These are phyloP conservation scores for Galerina marginata DNA, from an alignment of 768 basidiomycete genomes.

Conservation along the genomic window DNA sequence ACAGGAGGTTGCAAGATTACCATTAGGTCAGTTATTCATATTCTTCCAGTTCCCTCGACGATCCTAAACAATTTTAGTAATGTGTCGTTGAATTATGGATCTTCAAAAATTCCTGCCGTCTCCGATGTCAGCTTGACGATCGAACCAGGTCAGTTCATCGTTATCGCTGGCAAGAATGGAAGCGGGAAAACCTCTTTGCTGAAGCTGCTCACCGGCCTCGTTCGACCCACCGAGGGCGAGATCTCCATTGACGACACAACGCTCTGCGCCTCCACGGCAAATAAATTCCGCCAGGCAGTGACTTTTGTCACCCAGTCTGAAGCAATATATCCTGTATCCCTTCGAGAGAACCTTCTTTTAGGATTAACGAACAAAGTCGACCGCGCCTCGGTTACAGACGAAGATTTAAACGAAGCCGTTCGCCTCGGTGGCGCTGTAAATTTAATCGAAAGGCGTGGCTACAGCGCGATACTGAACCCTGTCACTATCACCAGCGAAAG, in stretches of 20 bases:
- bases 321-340: slow-evolving; percentile 49
- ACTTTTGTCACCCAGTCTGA: slow-evolving; percentile 57
- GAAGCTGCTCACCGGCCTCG: slow-evolving; percentile 53
- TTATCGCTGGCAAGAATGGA: slow-evolving; percentile 61
- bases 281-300: slow-evolving; percentile 47
- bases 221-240: slow-evolving; percentile 47
- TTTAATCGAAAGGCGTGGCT: slow-evolving; percentile 39
- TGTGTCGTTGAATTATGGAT: slow-evolving; percentile 7
- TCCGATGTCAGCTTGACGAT: slow-evolving; percentile 47
- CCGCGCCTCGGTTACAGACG: slow-evolving; percentile 15
- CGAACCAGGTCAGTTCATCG: slow-evolving; percentile 51
- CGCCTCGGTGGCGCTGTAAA: slow-evolving; percentile 44
- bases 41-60: background rate
- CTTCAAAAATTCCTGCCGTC: slow-evolving; percentile 32
- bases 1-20: background rate
- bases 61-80: background rate
- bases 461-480: slow-evolving; percentile 42
- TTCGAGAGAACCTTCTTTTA: slow-evolving; percentile 42
- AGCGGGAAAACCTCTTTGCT: slow-evolving; percentile 60
- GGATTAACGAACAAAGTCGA: slow-evolving; percentile 28
- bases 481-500: slow-evolving; percentile 20
- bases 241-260: slow-evolving; percentile 48
- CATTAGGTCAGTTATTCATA: background rate
- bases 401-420: slow-evolving; percentile 35
- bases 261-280: slow-evolving; percentile 38